Evolutionary conservation across 495 filamentous ascomycete species (phyloP).

Genomic region (Talaromyces wortmannii): DNA sequence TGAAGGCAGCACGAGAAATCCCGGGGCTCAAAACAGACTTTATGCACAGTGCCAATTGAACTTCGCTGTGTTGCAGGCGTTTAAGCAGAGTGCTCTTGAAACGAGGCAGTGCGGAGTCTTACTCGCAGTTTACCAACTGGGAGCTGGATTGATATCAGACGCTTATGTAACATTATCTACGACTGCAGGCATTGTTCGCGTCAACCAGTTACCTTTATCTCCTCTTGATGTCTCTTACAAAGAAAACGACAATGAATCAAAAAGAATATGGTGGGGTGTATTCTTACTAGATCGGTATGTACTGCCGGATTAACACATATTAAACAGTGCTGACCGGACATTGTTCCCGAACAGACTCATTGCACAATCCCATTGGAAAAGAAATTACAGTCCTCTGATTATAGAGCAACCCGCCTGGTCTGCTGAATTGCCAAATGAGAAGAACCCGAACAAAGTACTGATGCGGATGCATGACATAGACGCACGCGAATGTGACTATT

Average conservation of each 20-base stretch:
- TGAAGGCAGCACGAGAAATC: background rate
- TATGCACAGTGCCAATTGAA: background rate
- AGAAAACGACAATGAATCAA: background rate
- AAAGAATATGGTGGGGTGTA: background rate
- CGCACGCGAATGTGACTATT: background rate
- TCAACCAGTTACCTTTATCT: background rate
- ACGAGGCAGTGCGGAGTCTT: slow-evolving; percentile 1
- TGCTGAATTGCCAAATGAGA: background rate
- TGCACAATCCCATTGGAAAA: background rate
- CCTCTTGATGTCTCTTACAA: background rate
- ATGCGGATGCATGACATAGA: background rate
- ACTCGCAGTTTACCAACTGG: background rate
- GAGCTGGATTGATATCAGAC: background rate
- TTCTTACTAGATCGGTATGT: slow-evolving; percentile 3
- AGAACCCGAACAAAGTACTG: background rate
- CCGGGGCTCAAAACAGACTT: background rate
- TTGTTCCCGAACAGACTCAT: background rate
- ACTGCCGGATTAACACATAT: background rate
- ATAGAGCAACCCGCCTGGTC: background rate
- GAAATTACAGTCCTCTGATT: background rate
- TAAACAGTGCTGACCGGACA: background rate
- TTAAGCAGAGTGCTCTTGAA: background rate
- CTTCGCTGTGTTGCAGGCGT: background rate
- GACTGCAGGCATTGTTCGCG: background rate
- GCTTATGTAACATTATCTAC: slow-evolving; percentile 3